Conservation (phyloP, 345 rosid genomes). For the Brassica juncea region DNA sequence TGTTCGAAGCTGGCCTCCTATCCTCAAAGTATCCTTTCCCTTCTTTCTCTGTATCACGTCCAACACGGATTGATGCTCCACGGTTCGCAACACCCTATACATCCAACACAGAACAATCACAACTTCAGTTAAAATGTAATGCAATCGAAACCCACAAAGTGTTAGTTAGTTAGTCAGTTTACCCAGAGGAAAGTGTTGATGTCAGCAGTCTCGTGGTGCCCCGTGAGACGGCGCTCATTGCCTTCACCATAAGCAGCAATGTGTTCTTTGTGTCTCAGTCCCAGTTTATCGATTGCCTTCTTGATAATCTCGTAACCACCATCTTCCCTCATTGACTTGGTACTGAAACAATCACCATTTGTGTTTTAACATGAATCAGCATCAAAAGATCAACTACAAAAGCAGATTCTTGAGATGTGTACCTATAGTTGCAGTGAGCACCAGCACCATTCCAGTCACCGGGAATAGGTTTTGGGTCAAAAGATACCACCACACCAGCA, state of each 20-base stretch:
- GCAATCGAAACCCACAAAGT: neutral
- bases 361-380: neutral
- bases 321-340: slow-evolving; percentile 74
- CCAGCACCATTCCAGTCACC: slow-evolving; percentile 99
- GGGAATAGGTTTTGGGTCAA: slow-evolving; percentile 89
- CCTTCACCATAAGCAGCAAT: slow-evolving; percentile 96
- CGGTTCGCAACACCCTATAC: slow-evolving; percentile 83
- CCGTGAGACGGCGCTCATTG: slow-evolving; percentile 87
- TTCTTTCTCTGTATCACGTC: slow-evolving; percentile 69
- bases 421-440: slow-evolving; percentile 93
- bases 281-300: slow-evolving; percentile 86
- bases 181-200: slow-evolving; percentile 81
- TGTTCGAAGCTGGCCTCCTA: slow-evolving; percentile 86
- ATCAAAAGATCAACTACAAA: neutral
- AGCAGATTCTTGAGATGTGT: slow-evolving; percentile 2
- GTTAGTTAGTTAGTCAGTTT: slow-evolving; percentile 14
- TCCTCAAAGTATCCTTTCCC: slow-evolving; percentile 90
- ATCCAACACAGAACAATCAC: neutral
- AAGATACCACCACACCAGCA: slow-evolving; percentile 80
- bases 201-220: slow-evolving; percentile 80
- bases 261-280: slow-evolving; percentile 78
- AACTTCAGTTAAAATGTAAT: neutral
- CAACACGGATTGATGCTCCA: slow-evolving; percentile 82
- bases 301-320: slow-evolving; percentile 75
- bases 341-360: slow-evolving; percentile 45